These are phyloP conservation scores for Zymoseptoria crescenta DNA, from an alignment of 2,329 filamentous ascomycete species.

Conservation along the genomic window DNA sequence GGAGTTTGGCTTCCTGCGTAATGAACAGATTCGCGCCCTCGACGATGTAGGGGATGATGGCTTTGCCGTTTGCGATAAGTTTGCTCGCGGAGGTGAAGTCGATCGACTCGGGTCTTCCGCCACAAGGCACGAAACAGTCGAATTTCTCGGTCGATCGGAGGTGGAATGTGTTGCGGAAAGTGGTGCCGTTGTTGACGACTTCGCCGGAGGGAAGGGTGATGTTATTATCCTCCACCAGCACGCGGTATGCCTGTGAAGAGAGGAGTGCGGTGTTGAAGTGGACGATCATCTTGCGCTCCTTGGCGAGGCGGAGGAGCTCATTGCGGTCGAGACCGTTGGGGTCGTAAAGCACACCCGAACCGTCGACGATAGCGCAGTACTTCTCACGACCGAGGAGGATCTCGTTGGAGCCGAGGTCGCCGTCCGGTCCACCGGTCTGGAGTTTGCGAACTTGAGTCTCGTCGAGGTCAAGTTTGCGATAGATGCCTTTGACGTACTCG, in stretches of 20 bases:
- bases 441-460: constrained; percentile 80
- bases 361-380: constrained; percentile 93
- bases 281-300: constrained; percentile 79
- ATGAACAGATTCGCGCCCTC: constrained; percentile 98
- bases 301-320: constrained; percentile 78
- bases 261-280: constrained; percentile 81
- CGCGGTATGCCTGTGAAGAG: constrained; percentile 79
- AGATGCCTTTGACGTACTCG: constrained; percentile 93
- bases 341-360: constrained; percentile 88
- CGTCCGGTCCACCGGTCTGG: constrained; percentile 95
- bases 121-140: constrained; percentile 90
- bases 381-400: constrained; percentile 94
- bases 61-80: constrained; percentile 85
- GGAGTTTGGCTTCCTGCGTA: constrained; percentile 93
- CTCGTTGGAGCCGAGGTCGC: constrained; percentile 94
- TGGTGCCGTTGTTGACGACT: constrained; percentile 78
- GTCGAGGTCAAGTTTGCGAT: constrained; percentile 89
- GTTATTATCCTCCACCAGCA: constrained; percentile 86
- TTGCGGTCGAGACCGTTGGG: constrained; percentile 78
- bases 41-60: constrained; percentile 84
- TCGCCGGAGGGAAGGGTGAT: constrained; percentile 83
- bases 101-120: constrained; percentile 92
- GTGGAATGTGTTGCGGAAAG: constrained; percentile 97
- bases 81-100: constrained; percentile 80
- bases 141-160: constrained; percentile 62